A percentile compares a stretch with the other conserved stretches of the same genome.
These are phyloP conservation scores for Raphanus raphanistrum DNA, from an alignment of 345 rosid genomes.

Conservation along the genomic window DNA sequence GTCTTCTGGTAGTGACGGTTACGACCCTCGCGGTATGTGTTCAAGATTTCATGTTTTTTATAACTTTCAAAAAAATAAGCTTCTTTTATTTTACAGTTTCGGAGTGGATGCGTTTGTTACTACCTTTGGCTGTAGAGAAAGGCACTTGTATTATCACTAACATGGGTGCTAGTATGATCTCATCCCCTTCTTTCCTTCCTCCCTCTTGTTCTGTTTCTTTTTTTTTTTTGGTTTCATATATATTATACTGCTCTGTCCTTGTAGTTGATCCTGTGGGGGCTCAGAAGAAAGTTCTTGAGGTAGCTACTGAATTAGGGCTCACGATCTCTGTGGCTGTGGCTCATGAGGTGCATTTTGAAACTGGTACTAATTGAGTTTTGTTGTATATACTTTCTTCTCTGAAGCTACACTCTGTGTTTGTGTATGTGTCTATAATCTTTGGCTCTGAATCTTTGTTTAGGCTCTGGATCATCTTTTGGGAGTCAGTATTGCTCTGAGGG, in stretches of 20 bases:
- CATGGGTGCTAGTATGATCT: constrained; percentile 86
- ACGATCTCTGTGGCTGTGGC: constrained; percentile 71
- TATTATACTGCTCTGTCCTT: not conserved
- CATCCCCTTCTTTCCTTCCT: not conserved
- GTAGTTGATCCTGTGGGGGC: constrained; percentile 83
- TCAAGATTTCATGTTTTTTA: not conserved
- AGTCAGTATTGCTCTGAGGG: constrained; percentile 43
- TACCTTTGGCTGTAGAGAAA: constrained; percentile 74
- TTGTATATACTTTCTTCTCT: not conserved
- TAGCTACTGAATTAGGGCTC: constrained; percentile 66
- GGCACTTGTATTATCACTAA: constrained; percentile 79
- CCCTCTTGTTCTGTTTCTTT: not conserved
- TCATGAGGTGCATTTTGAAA: constrained; percentile 52
- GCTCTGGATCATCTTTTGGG: constrained; percentile 43
- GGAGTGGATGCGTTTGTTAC: constrained; percentile 78
- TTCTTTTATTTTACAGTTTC: constrained; percentile 46
- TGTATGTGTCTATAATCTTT: not conserved
- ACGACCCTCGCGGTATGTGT: constrained; percentile 67
- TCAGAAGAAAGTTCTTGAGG: constrained; percentile 63
- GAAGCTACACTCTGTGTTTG: not conserved
- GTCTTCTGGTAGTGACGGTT: constrained; percentile 69
- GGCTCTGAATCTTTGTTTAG: constrained; percentile 37
- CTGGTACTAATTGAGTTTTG: constrained; percentile 40
- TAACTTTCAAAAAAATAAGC: not conserved
- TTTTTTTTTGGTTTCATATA: not conserved